A percentile compares a stretch with the other conserved stretches of the same genome.
Evolutionary conservation across 352 stramenopile genomes (phyloP).

Genomic region (Thalassiosira ordinaria): DNA sequence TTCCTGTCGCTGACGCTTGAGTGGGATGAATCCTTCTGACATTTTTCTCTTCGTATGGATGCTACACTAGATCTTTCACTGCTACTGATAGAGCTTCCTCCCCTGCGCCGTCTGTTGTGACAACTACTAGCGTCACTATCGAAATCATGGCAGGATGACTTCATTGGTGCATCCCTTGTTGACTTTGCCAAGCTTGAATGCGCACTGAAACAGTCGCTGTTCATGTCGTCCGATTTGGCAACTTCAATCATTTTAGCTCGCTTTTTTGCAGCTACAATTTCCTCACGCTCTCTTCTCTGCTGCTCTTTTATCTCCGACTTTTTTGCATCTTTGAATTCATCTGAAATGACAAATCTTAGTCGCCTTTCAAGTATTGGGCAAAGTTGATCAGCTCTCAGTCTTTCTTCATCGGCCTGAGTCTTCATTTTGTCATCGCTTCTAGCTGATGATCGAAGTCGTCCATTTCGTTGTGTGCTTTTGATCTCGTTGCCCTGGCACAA

Average conservation of each 20-base stretch:
- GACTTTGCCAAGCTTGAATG: conserved; percentile 7
- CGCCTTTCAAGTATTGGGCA: conserved; percentile 40
- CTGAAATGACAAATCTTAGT: conserved; percentile 47
- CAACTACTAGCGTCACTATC: conserved; percentile 1
- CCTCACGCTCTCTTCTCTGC: conserved; percentile 20
- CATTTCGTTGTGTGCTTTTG: neutral
- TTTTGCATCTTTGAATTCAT: conserved; percentile 50
- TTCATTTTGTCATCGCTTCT: neutral
- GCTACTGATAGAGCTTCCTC: neutral
- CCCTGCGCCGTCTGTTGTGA: neutral
- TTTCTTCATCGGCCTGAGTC: conserved; percentile 9
- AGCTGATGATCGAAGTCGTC: neutral
- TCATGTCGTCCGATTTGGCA: conserved; percentile 30
- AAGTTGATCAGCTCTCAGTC: conserved; percentile 28
- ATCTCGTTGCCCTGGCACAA: neutral
- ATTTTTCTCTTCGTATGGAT: conserved; percentile 13
- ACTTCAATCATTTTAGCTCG: conserved; percentile 20
- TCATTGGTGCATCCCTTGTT: neutral
- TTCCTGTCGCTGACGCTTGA: neutral
- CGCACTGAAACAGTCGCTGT: conserved; percentile 41
- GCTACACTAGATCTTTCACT: neutral
- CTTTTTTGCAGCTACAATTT: conserved; percentile 35
- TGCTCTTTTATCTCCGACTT: conserved; percentile 35
- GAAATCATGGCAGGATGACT: conserved; percentile 10
- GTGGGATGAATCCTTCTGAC: too few species aligned